phyloP scores from a whole-genome alignment of 805 yeast genomes.

The Hanseniaspora lindneri region DNA sequence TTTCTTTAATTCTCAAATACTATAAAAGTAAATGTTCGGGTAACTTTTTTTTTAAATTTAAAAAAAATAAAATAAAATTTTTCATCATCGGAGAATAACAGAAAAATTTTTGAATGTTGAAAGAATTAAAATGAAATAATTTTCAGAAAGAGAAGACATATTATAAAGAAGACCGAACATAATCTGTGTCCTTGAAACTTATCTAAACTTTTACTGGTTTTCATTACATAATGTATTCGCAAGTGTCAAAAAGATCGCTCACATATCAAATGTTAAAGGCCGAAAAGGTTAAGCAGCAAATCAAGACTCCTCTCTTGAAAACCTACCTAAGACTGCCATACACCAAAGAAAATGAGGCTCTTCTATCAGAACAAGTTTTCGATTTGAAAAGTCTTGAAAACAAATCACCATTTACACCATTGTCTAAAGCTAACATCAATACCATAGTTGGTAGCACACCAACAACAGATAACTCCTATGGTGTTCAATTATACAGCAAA shows the following conservation, averaged over 20 bases:
- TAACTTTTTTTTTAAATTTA: background rate
- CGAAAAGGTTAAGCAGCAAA: slow-evolving; percentile 7
- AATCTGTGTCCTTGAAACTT: no score
- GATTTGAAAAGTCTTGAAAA: background rate
- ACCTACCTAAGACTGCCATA: slow-evolving; percentile 11
- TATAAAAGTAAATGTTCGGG: no score
- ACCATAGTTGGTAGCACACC: slow-evolving; percentile 4
- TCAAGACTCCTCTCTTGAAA: slow-evolving; percentile 1
- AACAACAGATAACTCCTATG: background rate
- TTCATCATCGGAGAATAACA: no score
- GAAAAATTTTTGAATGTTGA: background rate
- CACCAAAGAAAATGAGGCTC: slow-evolving; percentile 4
- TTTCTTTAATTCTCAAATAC: no score
- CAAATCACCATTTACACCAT: slow-evolving; percentile 6
- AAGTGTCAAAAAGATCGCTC: background rate
- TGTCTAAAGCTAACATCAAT: slow-evolving; percentile 1
- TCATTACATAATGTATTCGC: background rate
- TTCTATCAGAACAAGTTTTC: slow-evolving; percentile 4
- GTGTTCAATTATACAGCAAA: background rate
- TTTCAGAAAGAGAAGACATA: no score
- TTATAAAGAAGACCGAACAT: no score
- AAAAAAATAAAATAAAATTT: no score
- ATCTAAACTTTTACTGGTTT: no score
- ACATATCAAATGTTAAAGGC: slow-evolving; percentile 5
- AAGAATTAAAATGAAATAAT: no score